phyloP scores from a whole-genome alignment of 2,329 filamentous ascomycete genomes.

The Leptoxyphium fumago region DNA sequence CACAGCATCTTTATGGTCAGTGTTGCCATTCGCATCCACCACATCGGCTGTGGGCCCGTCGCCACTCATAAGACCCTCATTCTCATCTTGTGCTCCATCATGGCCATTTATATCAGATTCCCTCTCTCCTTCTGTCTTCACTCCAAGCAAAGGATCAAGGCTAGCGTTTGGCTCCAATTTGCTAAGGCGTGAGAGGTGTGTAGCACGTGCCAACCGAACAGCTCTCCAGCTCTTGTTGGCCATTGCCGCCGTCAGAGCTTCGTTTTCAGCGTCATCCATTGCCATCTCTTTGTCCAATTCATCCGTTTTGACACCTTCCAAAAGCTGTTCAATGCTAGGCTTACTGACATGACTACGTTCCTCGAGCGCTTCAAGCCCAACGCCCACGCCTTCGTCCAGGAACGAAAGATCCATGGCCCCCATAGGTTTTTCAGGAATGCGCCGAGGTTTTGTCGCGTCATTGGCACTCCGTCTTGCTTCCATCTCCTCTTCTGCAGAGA shows the following conservation, averaged over 20 bases:
- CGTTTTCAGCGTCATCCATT: slow-evolving; percentile 45
- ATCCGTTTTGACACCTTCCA: slow-evolving; percentile 58
- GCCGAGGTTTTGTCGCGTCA: slow-evolving; percentile 55
- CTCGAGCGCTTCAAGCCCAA: slow-evolving; percentile 56
- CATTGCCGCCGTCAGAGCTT: slow-evolving; percentile 52
- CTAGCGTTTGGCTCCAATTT: slow-evolving; percentile 75
- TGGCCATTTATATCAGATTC: background rate
- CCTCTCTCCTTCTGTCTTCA: background rate
- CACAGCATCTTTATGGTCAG: background rate
- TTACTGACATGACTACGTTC: slow-evolving; percentile 46
- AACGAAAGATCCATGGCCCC: slow-evolving; percentile 67
- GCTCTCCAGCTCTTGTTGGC: slow-evolving; percentile 85
- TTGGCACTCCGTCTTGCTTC: slow-evolving; percentile 52
- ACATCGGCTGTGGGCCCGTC: background rate
- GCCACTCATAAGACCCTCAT: background rate
- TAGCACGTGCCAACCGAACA: slow-evolving; percentile 62
- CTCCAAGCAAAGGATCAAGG: slow-evolving; percentile 22
- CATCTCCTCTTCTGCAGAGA: slow-evolving; percentile 54
- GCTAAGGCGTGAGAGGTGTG: slow-evolving; percentile 65
- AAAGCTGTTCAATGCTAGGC: slow-evolving; percentile 56
- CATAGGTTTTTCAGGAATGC: slow-evolving; percentile 52
- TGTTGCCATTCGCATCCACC: background rate
- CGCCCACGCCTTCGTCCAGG: slow-evolving; percentile 50
- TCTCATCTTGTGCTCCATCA: background rate
- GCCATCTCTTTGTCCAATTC: slow-evolving; percentile 81